Evolutionary conservation across 305 asterid genomes (phyloP), one percentile per base, ranked within the genome.

Genomic region (Rubia peregrina): DNA sequence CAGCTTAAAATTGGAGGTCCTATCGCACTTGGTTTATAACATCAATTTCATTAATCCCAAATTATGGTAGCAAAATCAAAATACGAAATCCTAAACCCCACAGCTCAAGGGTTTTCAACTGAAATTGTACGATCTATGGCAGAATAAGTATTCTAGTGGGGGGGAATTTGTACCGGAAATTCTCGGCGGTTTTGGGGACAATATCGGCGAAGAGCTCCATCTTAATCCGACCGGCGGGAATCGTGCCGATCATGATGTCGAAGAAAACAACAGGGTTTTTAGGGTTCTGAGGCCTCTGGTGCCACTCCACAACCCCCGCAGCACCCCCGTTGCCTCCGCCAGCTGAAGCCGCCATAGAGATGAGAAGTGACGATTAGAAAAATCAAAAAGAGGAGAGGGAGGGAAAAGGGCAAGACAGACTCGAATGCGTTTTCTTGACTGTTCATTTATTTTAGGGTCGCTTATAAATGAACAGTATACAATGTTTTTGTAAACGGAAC

Each of bases 151-250:
- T 40, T 10, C 17, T 3, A 56, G 26, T 21, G 16, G 17, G 19
- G 19, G 41, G 19, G 65, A 36, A 53, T 44, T 66, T 22, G 60
- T 72, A 90, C 96, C 98, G 81, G 80, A 93, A 93, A 81, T 93
- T 93, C 75, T 93, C 98, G 1, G 96, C 96, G n/a, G 96, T 86
- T 88, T 85, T 91, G 67, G 97, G 97, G 79, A 85, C 79, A 71
- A 93, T 86, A 79, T 93, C 98, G 70, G 97, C 95, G 78, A 93
- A 93, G 11, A 93, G 96, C 84, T 93, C 98, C 95, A 93, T 93
- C 80, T 88, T 93, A 75, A 93, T 87, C 60, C 98, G 98, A 79
- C 97, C 97, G 70, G 98, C 96, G 55, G 96, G 97, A 21, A 93
- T 88, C 67, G 79, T 88, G 8, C 96, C 98, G 78, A 91, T 91